Percentiles rank a stretch among this genome's conserved stretches.
phyloP scores from a whole-genome alignment of 495 filamentous ascomycete species.

The Usnea hakonensis region DNA sequence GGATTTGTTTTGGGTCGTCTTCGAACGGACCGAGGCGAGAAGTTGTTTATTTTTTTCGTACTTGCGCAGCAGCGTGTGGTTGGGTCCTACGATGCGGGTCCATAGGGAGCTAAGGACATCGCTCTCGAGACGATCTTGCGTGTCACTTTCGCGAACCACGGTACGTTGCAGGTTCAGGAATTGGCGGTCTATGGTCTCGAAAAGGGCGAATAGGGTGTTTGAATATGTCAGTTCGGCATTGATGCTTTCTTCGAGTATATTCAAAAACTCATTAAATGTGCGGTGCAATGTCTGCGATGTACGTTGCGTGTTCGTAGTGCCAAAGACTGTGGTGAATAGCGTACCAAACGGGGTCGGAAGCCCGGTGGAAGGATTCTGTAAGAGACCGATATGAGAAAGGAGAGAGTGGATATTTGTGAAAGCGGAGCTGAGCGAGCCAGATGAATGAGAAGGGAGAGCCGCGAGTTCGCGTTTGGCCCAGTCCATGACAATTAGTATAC shows the following conservation, averaged over 20 bases:
- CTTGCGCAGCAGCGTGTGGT: conserved; percentile 63
- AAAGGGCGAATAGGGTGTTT: conserved; percentile 68
- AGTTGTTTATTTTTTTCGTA: conserved; percentile 78
- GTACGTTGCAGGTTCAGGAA: conserved; percentile 80
- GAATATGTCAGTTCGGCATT: conserved; percentile 71
- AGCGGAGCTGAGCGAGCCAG: conserved; percentile 52
- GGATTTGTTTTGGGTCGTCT: conserved; percentile 78
- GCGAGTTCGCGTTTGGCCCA: conserved; percentile 81
- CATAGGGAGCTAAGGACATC: conserved; percentile 78
- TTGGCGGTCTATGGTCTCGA: conserved; percentile 79
- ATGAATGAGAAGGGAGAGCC: conserved; percentile 45
- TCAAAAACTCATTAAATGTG: conserved; percentile 79
- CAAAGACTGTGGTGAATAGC: conserved; percentile 62
- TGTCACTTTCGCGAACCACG: conserved; percentile 72
- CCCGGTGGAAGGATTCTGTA: conserved; percentile 54
- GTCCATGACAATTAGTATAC: conserved; percentile 87
- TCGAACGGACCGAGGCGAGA: conserved; percentile 66
- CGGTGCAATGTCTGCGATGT: conserved; percentile 72
- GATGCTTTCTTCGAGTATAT: conserved; percentile 82
- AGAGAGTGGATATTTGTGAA: conserved; percentile 75
- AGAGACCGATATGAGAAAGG: conserved; percentile 56
- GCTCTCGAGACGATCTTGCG: conserved; percentile 67
- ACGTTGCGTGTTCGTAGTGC: conserved; percentile 67
- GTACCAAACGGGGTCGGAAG: conserved; percentile 59
- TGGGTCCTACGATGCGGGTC: conserved; percentile 71